A percentile compares a stretch with the other conserved stretches of the same genome.
These are phyloP conservation scores for Tubosaeta sp. DNA, from an alignment of 768 basidiomycete species.

Conservation along the genomic window DNA sequence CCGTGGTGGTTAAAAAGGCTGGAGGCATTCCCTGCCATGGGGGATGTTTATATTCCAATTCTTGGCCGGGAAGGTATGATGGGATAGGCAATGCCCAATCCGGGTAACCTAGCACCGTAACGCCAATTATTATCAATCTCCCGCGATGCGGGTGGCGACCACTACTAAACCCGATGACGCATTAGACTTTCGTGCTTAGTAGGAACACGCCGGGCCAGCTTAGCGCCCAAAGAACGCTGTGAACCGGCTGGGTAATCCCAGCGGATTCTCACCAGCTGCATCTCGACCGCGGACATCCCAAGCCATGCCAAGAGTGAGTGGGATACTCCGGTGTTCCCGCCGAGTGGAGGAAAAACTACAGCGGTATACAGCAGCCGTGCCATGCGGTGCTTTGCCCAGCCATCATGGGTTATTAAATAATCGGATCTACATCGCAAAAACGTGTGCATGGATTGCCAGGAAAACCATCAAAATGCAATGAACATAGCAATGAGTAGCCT, in stretches of 20 bases:
- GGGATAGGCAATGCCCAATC: not conserved
- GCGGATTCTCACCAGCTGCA: not conserved
- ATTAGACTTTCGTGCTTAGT: not conserved
- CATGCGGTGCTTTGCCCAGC: not conserved
- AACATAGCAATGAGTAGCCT: slow-evolving; percentile 22
- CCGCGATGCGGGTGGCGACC: not conserved
- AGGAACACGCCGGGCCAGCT: not conserved
- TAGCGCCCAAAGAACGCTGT: not conserved
- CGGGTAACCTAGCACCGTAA: not conserved
- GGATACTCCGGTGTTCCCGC: not conserved
- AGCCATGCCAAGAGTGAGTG: too few relatives aligned
- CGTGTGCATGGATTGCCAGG: slow-evolving; percentile 22
- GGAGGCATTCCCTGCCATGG: not conserved
- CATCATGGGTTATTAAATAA: not conserved
- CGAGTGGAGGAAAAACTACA: not conserved
- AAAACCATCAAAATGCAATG: slow-evolving; percentile 16
- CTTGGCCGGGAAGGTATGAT: not conserved
- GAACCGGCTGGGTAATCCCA: not conserved
- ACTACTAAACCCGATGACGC: slow-evolving; percentile 5
- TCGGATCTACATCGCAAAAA: not conserved
- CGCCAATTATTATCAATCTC: not conserved
- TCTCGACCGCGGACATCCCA: not conserved
- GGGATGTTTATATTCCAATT: slow-evolving; percentile 19
- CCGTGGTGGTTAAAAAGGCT: not conserved
- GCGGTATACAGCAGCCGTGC: not conserved